Percentiles rank a stretch among this genome's conserved stretches.
Evolutionary conservation across 805 yeast genomes (phyloP).

Genomic region (Priceomyces fermenticarens): DNA sequence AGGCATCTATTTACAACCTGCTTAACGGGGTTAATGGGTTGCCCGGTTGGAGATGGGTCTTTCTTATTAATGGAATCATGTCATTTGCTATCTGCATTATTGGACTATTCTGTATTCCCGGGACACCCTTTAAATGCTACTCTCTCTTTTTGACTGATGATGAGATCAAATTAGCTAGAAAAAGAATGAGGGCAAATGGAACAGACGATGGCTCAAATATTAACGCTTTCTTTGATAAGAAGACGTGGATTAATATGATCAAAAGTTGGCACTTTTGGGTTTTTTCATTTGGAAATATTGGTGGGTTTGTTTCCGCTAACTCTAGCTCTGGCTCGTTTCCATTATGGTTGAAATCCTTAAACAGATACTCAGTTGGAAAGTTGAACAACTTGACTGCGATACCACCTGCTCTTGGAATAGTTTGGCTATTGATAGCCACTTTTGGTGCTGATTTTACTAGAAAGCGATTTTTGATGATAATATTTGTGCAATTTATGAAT

Average conservation of each 20-base stretch:
- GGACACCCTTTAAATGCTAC: slow-evolving; percentile 53
- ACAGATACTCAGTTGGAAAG: slow-evolving; percentile 39
- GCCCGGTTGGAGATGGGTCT: slow-evolving; percentile 73
- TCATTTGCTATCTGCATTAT: slow-evolving; percentile 55
- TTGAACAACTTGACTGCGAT: slow-evolving; percentile 51
- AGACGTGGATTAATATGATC: slow-evolving; percentile 52
- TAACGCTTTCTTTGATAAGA: slow-evolving; percentile 36
- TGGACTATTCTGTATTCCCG: slow-evolving; percentile 59
- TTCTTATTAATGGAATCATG: slow-evolving; percentile 60
- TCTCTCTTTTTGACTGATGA: slow-evolving; percentile 32
- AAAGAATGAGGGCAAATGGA: slow-evolving; percentile 21
- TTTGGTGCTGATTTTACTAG: slow-evolving; percentile 38
- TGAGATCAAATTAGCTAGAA: slow-evolving; percentile 31
- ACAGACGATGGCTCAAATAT: slow-evolving; percentile 20
- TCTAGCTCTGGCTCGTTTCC: slow-evolving; percentile 40
- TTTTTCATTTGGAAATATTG: slow-evolving; percentile 49
- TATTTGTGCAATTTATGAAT: slow-evolving; percentile 52
- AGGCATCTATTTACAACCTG: slow-evolving; percentile 48
- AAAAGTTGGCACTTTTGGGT: slow-evolving; percentile 60
- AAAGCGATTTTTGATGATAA: slow-evolving; percentile 53
- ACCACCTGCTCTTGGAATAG: slow-evolving; percentile 54
- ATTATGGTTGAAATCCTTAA: slow-evolving; percentile 25
- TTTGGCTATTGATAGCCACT: slow-evolving; percentile 39
- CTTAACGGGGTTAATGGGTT: slow-evolving; percentile 52
- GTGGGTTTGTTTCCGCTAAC: slow-evolving; percentile 63